Base-by-base conservation (phyloP, 306 rosid genomes). In the Corylus avellana region DNA sequence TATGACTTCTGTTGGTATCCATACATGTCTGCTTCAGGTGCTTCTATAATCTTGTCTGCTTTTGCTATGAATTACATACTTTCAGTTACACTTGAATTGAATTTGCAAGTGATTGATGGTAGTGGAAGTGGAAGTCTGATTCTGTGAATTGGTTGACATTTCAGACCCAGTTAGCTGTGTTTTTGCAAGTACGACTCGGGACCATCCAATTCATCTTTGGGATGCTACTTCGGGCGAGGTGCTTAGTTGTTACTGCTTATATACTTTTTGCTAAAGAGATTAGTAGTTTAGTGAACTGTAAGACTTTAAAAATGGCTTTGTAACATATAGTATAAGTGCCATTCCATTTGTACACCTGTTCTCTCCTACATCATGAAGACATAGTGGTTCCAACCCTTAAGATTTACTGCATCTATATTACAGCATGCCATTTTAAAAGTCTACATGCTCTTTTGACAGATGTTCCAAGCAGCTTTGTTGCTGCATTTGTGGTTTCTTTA, bases 1-100 rank as follows among this genome's bases (percentile, higher is more conserved):
- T 94, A 95, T 69, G 98, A 95, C 82, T 95, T 84, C 78, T 91
- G 98, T 84, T 95, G 98, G 98, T 95, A 95, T 75, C 98, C 98
- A 22, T 95, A 89, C 87, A 95, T 95, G 98, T 90, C 98, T 81
- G 89, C 92, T 32, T 85, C 97, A 90, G 98, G 98, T 93, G 77
- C 86, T 77, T 73, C 76, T 75, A 56, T 54, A 35, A 48, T 76
- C 46, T 67, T 25, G 72, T 8, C 9, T 61, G 59, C 51, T 39
- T 35, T n/a, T 67, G 49, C 16, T 67, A n/a, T 67, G 51, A 18
- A 25, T 67, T 10, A 18, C n/a, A 18, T 67, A 20, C 16, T 42
- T 18, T 18, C 3, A 18, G 68, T 70, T 69, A 13, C 58, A 42
- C 51, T 59, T 64, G 44, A 12, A 59, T 50, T 42, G 18, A 3